Base-by-base conservation (phyloP, 2,329 filamentous ascomycete species). In the Didymella pomorum region DNA sequence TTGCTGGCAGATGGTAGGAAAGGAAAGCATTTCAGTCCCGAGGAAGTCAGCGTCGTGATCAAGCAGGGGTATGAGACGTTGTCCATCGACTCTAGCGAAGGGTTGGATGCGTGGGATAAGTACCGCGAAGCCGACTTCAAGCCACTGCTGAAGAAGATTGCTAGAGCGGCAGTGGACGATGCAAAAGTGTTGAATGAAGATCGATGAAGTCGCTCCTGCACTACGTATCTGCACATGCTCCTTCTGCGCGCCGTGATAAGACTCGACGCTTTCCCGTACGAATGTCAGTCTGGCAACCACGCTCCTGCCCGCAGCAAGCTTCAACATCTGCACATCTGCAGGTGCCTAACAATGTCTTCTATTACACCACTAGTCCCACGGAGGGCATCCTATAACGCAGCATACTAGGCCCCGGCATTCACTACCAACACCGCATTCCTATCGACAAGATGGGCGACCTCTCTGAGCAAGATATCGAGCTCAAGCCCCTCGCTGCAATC, bases 31-130 rank as follows among this genome's bases (percentile, higher is more conserved):
- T 80, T 97, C 59, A 96, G 91, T 58, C 93, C 90, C 35, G 83
- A 87, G 48, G 91, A 97, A 74, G 93, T 99, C 37, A 89, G 89
- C 41, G 89, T 91, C 65, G 91, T 97, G 26, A 98, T 99, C 77
- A 96, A 96, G 79, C 90, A 96, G 76, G 95, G 95, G 0, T 98
- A 98, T 72, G 94, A 98, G 77, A 97, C 93, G 33, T 79, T 99
- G 69, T 94, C 90, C 63, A 96, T 99, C 53, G 91, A 96, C 77
- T 88, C 92, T 0, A 92, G 89, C 70, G 93, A 96, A 72, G 93
- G 91, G 0, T 76, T 96, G 66, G 93, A 94, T 74, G 87, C 88
- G 35, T 96, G 92, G 91, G 91, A 92, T 65, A 86, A 84, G 72
- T 98, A 91, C 76, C 83, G 94, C 14, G 95, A 98, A 80, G 90